A percentile compares a stretch with the other conserved stretches of the same genome.
Conservation (phyloP, 257 asterid species). For the Solanum gracilifrons region DNA sequence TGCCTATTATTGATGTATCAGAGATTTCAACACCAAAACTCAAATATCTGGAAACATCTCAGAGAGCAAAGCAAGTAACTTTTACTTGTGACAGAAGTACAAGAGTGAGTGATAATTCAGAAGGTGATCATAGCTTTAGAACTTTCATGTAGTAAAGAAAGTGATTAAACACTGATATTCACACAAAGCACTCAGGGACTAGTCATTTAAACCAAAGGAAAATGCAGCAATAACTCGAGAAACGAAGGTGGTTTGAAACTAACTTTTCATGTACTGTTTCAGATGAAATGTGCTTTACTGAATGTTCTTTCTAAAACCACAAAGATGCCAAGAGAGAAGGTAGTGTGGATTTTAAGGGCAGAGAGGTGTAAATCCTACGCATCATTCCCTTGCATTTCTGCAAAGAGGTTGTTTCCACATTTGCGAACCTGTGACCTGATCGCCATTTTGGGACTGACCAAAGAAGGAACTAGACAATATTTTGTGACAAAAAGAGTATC, state of each 20-base stretch:
- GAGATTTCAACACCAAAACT: slow-evolving; percentile 20
- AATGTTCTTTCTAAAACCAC: background rate
- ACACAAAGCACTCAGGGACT: background rate
- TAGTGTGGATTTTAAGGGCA: background rate
- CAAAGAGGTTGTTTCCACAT: background rate
- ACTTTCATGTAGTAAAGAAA: background rate
- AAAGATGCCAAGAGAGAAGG: background rate
- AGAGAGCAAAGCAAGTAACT: background rate
- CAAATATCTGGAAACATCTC: slow-evolving; percentile 28
- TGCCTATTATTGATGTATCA: background rate
- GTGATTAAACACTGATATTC: background rate
- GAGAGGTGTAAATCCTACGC: background rate
- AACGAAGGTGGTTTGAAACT: background rate
- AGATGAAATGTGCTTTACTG: background rate
- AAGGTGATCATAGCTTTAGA: background rate
- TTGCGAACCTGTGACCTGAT: background rate
- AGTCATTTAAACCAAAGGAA: background rate
- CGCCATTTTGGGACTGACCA: background rate
- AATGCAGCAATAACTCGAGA: background rate
- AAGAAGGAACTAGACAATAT: background rate
- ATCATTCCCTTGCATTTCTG: background rate
- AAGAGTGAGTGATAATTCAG: background rate
- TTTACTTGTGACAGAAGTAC: background rate
- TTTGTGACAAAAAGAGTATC: background rate
- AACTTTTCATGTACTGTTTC: background rate